These are phyloP conservation scores for Agroathelia rolfsii DNA, from an alignment of 1,284 basidiomycete genomes.

Conservation along the genomic window DNA sequence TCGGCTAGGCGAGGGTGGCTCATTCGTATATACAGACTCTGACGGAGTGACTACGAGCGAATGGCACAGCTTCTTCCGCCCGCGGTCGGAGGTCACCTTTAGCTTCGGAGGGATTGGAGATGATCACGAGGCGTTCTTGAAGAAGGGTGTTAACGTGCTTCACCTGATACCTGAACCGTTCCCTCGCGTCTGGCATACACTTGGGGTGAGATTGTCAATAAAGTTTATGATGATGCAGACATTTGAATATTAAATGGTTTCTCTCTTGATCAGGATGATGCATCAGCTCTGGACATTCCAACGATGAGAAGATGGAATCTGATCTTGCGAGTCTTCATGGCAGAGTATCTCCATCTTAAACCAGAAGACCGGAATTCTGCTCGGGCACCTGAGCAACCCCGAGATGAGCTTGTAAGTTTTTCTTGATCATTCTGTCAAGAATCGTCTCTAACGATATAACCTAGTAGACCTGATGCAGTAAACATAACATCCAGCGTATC, in stretches of 20 bases:
- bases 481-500: no score
- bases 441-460: no score
- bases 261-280: conserved; percentile 63
- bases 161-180: conserved; percentile 91
- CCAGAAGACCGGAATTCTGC: conserved; percentile 23
- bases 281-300: conserved; percentile 72
- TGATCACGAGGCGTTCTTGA: conserved; percentile 90
- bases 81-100: conserved; percentile 29
- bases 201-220: conserved; percentile 58
- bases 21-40: conserved; percentile 37
- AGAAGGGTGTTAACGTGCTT: conserved; percentile 77
- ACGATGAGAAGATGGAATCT: conserved; percentile 88
- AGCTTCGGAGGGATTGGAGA: conserved; percentile 72
- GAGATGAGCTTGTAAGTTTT: conserved; percentile 1
- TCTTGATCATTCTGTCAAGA: not conserved
- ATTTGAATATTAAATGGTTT: conserved; percentile 1
- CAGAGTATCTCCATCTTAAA: conserved; percentile 80
- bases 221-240: not conserved
- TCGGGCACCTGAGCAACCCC: not conserved
- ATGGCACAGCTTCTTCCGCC: conserved; percentile 55
- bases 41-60: conserved; percentile 31
- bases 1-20: conserved; percentile 52
- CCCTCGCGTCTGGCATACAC: conserved; percentile 85
- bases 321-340: conserved; percentile 79
- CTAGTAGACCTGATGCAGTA: no score